Percentiles rank a stretch among this genome's conserved stretches.
phyloP scores from a whole-genome alignment of 1,284 basidiomycete species.

The Fomitopsis schrenkii region DNA sequence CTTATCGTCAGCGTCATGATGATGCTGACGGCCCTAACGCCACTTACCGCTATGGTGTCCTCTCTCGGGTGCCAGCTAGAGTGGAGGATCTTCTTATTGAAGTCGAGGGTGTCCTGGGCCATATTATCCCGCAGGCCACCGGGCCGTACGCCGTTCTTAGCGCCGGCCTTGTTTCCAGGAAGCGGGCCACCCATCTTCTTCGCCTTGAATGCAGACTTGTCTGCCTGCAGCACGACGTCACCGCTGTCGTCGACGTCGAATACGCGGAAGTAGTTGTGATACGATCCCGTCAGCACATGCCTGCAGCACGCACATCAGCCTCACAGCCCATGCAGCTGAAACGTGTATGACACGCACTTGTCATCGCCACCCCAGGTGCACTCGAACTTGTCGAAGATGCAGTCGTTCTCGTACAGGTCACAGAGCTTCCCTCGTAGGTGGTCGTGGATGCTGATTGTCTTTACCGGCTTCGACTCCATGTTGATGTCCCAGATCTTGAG shows the following conservation, averaged over 20 bases:
- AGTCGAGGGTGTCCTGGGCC: conserved; percentile 91
- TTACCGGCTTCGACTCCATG: conserved; percentile 96
- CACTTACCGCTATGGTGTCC: conserved; percentile 91
- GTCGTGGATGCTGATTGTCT: conserved; percentile 99
- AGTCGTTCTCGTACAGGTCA: conserved; percentile 99
- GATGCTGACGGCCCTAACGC: not conserved
- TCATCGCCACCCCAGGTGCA: conserved; percentile 96
- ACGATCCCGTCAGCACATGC: conserved; percentile 94
- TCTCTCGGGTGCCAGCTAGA: conserved; percentile 97
- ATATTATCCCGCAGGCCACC: conserved; percentile 78
- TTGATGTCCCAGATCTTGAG: conserved; percentile 99
- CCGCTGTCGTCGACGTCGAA: conserved; percentile 90
- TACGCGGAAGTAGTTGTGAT: conserved; percentile 99
- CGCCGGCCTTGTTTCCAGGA: conserved; percentile 59
- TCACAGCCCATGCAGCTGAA: not conserved
- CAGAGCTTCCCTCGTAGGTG: conserved; percentile 97
- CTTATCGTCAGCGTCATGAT: conserved; percentile 6
- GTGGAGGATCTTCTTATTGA: conserved; percentile 99
- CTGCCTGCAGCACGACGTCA: conserved; percentile 95
- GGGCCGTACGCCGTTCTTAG: conserved; percentile 67
- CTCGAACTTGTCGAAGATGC: conserved; percentile 99
- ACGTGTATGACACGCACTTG: conserved; percentile 57
- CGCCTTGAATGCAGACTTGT: conserved; percentile 99
- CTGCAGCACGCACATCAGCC: conserved; percentile 36
- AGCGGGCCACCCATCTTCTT: conserved; percentile 93